Evolutionary conservation across 1,284 basidiomycete species (phyloP).

Genomic region (Amylostereum chailletii): DNA sequence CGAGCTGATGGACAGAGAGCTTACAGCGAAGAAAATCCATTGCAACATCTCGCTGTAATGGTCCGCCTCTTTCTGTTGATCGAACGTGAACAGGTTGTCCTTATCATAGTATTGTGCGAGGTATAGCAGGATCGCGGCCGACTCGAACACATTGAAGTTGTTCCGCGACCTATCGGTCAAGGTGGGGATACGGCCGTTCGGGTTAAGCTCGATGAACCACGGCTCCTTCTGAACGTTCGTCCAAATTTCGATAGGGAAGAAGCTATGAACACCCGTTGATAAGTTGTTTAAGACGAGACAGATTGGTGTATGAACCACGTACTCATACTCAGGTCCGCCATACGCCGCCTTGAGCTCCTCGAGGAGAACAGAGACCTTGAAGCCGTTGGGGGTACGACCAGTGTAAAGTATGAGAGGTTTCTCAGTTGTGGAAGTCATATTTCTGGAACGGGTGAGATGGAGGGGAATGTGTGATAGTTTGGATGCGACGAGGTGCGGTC

Average conservation of each 20-base stretch:
- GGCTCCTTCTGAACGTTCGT: slow-evolving; percentile 44
- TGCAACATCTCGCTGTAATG: slow-evolving; percentile 53
- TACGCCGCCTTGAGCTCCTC: slow-evolving; percentile 39
- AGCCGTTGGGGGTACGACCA: slow-evolving; percentile 11
- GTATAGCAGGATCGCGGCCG: slow-evolving; percentile 45
- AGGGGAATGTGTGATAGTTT: not conserved
- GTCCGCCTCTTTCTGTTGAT: slow-evolving; percentile 24
- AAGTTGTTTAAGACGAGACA: slow-evolving; percentile 11
- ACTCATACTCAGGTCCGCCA: slow-evolving; percentile 31
- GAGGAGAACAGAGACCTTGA: slow-evolving; percentile 27
- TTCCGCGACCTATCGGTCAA: slow-evolving; percentile 32
- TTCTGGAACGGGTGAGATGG: not conserved
- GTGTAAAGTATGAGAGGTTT: slow-evolving; percentile 10
- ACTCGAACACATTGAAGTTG: slow-evolving; percentile 47
- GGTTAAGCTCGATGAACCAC: slow-evolving; percentile 48
- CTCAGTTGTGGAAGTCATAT: not conserved
- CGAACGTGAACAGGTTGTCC: slow-evolving; percentile 41
- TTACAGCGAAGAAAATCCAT: slow-evolving; percentile 73
- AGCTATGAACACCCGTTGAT: slow-evolving; percentile 24
- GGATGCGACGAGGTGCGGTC: not conserved
- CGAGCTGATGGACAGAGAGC: slow-evolving; percentile 13
- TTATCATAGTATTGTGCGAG: slow-evolving; percentile 40
- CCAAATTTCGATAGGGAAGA: slow-evolving; percentile 23
- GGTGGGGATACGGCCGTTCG: slow-evolving; percentile 53
- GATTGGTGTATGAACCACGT: slow-evolving; percentile 3